Evolutionary conservation across 371 early-diverging fungal species (phyloP).

Genomic region (Mucor plumbeus): DNA sequence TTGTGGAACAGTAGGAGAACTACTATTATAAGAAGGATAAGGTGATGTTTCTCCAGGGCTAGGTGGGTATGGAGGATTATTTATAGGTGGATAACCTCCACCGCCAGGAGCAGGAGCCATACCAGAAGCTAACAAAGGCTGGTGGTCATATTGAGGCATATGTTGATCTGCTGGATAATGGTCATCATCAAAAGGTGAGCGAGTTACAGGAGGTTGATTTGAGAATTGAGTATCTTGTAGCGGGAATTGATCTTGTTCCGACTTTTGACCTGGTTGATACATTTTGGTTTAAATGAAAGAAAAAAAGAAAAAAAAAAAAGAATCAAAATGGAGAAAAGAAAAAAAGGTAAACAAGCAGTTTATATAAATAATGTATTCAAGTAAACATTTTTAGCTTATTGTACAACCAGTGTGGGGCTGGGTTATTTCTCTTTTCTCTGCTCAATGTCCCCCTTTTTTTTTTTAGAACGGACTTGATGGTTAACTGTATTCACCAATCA

Average conservation of each 20-base stretch:
- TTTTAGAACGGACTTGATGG: not conserved
- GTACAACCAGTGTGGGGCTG: constrained; percentile 9
- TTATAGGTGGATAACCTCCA: constrained; percentile 7
- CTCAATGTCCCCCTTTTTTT: not conserved
- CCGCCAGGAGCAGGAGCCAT: not conserved
- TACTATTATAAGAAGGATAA: constrained; percentile 26
- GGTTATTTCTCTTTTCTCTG: not conserved
- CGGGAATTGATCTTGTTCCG: constrained; percentile 50
- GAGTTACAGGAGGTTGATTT: constrained; percentile 40
- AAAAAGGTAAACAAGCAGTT: not conserved
- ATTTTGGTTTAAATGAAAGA: not conserved
- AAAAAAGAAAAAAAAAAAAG: constrained; percentile 4
- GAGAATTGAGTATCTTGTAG: constrained; percentile 54
- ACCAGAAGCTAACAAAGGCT: constrained; percentile 22
- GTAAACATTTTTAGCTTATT: constrained; percentile 2
- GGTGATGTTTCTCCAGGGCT: constrained; percentile 21
- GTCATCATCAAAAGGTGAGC: constrained; percentile 49
- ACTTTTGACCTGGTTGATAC: constrained; percentile 25
- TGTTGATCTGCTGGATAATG: constrained; percentile 39
- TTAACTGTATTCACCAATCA: not conserved
- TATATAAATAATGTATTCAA: not conserved
- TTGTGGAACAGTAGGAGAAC: constrained; percentile 11
- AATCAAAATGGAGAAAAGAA: not conserved
- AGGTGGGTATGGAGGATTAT: constrained; percentile 10
- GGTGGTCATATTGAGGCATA: constrained; percentile 28